phyloP scores from a whole-genome alignment of 495 filamentous ascomycete species.

The Aspergillus haitiensis region DNA sequence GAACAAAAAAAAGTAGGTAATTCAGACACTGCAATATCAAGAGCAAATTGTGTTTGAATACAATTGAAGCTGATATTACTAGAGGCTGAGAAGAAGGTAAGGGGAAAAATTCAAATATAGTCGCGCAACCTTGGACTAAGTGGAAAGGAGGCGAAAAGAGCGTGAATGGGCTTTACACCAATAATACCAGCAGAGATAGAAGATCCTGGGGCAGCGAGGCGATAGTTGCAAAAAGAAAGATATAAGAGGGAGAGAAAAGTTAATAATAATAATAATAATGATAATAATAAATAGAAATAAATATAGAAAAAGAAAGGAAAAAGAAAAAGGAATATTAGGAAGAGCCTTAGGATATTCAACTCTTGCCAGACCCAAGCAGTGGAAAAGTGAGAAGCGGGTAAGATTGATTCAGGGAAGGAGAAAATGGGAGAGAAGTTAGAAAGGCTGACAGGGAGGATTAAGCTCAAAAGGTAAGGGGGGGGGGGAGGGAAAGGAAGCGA shows the following conservation, averaged over 20 bases:
- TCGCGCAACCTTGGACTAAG: constrained; percentile 21
- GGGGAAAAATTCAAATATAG: constrained; percentile 25
- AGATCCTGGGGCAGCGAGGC: not conserved
- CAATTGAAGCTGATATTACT: constrained; percentile 21
- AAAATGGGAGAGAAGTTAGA: constrained; percentile 13
- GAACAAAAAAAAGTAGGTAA: not conserved
- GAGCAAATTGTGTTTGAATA: constrained; percentile 17
- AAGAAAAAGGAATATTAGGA: constrained; percentile 2
- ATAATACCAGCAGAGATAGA: constrained; percentile 8
- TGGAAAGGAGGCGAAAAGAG: constrained; percentile 28
- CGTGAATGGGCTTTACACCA: constrained; percentile 20
- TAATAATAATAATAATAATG: constrained; percentile 9
- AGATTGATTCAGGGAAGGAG: constrained; percentile 3
- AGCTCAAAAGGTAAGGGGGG: constrained; percentile 22
- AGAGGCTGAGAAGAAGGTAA: constrained; percentile 21
- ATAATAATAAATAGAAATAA: too few species aligned
- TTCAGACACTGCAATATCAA: not conserved
- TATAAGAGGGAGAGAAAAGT: constrained; percentile 10
- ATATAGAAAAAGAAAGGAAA: constrained; percentile 20
- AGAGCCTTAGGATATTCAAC: not conserved
- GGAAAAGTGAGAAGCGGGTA: constrained; percentile 8
- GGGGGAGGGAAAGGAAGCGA: constrained; percentile 2
- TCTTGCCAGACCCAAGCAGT: constrained; percentile 10
- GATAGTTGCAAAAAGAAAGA: not conserved
- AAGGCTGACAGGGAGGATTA: constrained; percentile 16